Base-by-base conservation (phyloP, 495 filamentous ascomycete genomes). In the Tuber melanosporum region DNA sequence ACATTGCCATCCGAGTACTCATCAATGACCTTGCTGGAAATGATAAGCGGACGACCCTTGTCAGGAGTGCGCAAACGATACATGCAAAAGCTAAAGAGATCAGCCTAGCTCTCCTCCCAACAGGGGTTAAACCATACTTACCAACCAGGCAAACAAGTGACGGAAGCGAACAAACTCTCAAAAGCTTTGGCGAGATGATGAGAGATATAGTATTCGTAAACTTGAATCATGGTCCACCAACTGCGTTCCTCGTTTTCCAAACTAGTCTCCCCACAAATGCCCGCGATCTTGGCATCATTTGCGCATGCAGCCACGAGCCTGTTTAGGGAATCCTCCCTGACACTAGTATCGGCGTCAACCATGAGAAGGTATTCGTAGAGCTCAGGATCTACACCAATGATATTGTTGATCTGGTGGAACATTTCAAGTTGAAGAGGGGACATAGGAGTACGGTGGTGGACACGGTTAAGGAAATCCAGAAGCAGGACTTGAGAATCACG, bases 181-280 rank as follows among this genome's bases (percentile, higher is more conserved):
- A 98, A 98, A 74, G 94, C 92, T 87, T 98, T 98, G 49, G 94
- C 86, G 78, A 98, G 85, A 85, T 98, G 91, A 87, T 98, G 94
- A 36, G 94, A 97, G 83, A 98, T 98, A 84, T 92, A 98, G 86
- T 98, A 98, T 85, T 98, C 94, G 85, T 98, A 98, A 75, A 98
- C 95, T 85, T 99, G 95, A 83, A 99, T 99, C 95, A 99, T 99
- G 15, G 96, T 99, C 93, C 93, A 96, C 94, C 94, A 98, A 80
- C 90, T 94, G 36, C 91, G 86, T 80, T 97, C 92, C 85, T 97
- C 94, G 80, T 99, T 99, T 84, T 97, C 92, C 76, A 98, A 87
- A 87, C 92, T 96, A 7, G 95, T 99, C 84, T 99, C 95, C 80
- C 95, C 95, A 85, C 95, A 99, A 76, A 99, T 97, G 80, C 95